Evolutionary conservation across 176 grass and related monocot genomes (phyloP), one percentile per base, ranked within the genome.

Genomic region (Triticum monococcum): DNA sequence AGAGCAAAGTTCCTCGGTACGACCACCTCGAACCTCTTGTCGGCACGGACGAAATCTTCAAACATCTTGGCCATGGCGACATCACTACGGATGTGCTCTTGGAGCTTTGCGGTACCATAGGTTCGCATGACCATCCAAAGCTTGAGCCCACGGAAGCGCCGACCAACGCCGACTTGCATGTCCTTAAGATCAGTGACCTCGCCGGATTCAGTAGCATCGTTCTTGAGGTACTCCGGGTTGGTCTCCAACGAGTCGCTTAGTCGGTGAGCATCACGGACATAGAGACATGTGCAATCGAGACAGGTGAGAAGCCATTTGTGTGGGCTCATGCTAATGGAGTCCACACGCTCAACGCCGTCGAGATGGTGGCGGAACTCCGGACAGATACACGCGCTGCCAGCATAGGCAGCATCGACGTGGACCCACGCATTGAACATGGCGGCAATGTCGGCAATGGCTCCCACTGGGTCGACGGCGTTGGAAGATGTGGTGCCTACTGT

Each of bases 111-210:
- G 68, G 68, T 41, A 38, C 68, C 68, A 38, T 72, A 72, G 20
- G 68, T 72, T 10, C 68, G 68, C 68, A 72, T 72, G 36, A 72
- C 68, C 68, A 72, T 71, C 68, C 68, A 71, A 37, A 71, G 68
- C 68, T 71, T 71, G 18, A 71, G 68, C 35, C 68, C 68, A 23
- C 68, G 68, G 9, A 71, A 71, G 8, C 68, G 20, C 4, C 68
- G 68, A 22, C 68, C 68, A 20, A 72, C 36, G 5, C 68, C 36
- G 9, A 72, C 68, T 5, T 72, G 68, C 68, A 72, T 72, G 68
- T 72, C 68, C 22, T 72, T 72, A 12, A 72, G 22, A 38, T 72
- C 68, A 10, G 68, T 72, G 68, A 41, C 68, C 68, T 72, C 68
- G 1, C 68, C 68, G 2, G 68, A 72, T 0, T 72, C 68, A 20